A percentile compares a stretch with the other conserved stretches of the same genome.
phyloP scores from a whole-genome alignment of 169 alveolate species.

The Plasmodium chabaudi region DNA sequence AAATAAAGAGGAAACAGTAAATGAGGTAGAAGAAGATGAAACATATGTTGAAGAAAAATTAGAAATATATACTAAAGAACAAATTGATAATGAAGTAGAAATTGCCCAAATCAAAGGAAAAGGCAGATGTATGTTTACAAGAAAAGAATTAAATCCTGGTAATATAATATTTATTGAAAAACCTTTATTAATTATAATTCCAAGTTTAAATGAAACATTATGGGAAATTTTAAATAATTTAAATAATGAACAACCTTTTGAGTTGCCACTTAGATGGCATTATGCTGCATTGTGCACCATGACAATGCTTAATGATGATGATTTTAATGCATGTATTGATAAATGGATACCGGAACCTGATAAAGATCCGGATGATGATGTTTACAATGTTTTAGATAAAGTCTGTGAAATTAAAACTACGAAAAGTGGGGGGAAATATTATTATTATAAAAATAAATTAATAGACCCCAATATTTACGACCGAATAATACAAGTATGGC shows the following conservation, averaged over 20 bases:
- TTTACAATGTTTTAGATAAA: conserved; percentile 80
- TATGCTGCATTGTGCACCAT: conserved; percentile 88
- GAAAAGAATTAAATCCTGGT: conserved; percentile 86
- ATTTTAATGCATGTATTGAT: conserved; percentile 78
- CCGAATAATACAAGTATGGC: conserved; percentile 88
- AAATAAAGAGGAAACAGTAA: neutral
- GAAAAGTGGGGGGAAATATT: conserved; percentile 57
- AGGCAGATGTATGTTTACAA: conserved; percentile 87
- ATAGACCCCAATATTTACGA: conserved; percentile 82
- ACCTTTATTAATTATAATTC: conserved; percentile 86
- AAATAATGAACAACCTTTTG: conserved; percentile 77
- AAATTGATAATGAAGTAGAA: conserved; percentile 83
- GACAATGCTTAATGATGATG: conserved; percentile 71
- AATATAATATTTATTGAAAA: conserved; percentile 84
- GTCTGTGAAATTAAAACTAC: conserved; percentile 75
- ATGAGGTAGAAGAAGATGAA: conserved; percentile 34
- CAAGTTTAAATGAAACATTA: conserved; percentile 80
- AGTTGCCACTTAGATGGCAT: conserved; percentile 89
- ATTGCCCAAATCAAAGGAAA: conserved; percentile 85
- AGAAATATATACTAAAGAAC: conserved; percentile 70
- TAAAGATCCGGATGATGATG: conserved; percentile 82
- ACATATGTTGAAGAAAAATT: conserved; percentile 66
- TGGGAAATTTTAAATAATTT: conserved; percentile 79
- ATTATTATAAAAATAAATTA: conserved; percentile 75
- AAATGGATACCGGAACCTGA: conserved; percentile 84